phyloP scores from a whole-genome alignment of 345 rosid genomes.

The Gossypium thurberi region DNA sequence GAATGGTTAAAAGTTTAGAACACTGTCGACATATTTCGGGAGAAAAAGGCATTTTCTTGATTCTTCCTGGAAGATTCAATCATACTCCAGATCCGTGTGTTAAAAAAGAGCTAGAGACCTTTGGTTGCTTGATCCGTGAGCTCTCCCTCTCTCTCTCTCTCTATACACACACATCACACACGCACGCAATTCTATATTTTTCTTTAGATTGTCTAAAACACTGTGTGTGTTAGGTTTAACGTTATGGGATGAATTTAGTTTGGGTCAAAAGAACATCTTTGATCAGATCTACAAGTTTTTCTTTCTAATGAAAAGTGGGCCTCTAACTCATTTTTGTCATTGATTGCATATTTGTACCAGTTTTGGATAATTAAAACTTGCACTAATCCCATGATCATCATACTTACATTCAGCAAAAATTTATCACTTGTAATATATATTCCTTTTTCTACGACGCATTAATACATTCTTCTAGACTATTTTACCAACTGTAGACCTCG shows the following conservation, averaged over 20 bases:
- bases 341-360: not conserved
- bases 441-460: not conserved
- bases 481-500: not conserved
- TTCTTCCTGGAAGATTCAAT: constrained; percentile 11
- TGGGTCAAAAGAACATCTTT: not conserved
- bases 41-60: constrained; percentile 4
- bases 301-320: not conserved
- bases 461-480: not conserved
- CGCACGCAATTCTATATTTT: not conserved
- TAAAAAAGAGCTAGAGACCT: constrained; percentile 17
- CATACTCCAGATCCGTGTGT: constrained; percentile 32
- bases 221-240: not conserved
- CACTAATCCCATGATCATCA: not conserved
- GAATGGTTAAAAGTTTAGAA: constrained; percentile 1
- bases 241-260: not conserved
- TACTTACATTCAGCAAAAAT: not conserved
- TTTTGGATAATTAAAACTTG: not conserved
- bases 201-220: not conserved
- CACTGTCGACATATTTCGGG: not conserved
- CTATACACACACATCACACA: no score
- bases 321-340: not conserved
- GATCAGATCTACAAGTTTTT: not conserved
- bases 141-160: not conserved
- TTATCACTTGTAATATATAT: not conserved
- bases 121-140: constrained; percentile 26